phyloP scores from a whole-genome alignment of 2,329 filamentous ascomycete species.

The Alternaria infectoria region DNA sequence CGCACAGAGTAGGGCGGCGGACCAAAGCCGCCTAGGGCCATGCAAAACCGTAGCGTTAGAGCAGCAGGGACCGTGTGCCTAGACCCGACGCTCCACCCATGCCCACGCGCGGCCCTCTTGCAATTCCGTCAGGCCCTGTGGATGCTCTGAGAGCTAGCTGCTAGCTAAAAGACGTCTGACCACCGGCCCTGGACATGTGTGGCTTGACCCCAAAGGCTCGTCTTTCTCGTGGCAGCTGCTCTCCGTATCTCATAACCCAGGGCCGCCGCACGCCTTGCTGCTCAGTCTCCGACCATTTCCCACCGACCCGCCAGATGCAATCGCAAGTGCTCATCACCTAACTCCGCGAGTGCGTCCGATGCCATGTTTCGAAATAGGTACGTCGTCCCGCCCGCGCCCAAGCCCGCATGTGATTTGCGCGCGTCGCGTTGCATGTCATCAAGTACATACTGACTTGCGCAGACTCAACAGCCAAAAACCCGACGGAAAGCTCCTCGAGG shows the following conservation, averaged over 20 bases:
- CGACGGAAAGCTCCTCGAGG: constrained; percentile 80
- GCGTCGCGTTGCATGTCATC: constrained; percentile 30
- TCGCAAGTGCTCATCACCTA: neutral
- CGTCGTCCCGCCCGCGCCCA: constrained; percentile 23
- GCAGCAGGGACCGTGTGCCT: constrained; percentile 27
- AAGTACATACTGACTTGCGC: constrained; percentile 4
- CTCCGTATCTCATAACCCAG: constrained; percentile 42
- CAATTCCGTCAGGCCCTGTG: constrained; percentile 26
- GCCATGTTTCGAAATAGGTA: constrained; percentile 57
- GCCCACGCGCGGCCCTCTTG: constrained; percentile 34
- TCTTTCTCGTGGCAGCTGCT: constrained; percentile 40
- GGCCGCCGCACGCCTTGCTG: constrained; percentile 13
- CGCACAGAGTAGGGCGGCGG: constrained; percentile 20
- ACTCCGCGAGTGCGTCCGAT: constrained; percentile 12
- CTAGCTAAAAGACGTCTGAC: constrained; percentile 49
- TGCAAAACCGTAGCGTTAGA: constrained; percentile 29
- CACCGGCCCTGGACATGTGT: constrained; percentile 35
- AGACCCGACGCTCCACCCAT: constrained; percentile 32
- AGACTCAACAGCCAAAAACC: constrained; percentile 86
- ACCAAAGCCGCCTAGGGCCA: constrained; percentile 18
- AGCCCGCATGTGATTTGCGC: constrained; percentile 30
- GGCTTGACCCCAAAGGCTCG: constrained; percentile 39
- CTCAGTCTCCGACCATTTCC: neutral
- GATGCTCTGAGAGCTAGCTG: constrained; percentile 38
- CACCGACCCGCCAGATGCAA: constrained; percentile 5